These are phyloP conservation scores for Cercospora beticola DNA, from an alignment of 2,329 filamentous ascomycete genomes.

Conservation along the genomic window DNA sequence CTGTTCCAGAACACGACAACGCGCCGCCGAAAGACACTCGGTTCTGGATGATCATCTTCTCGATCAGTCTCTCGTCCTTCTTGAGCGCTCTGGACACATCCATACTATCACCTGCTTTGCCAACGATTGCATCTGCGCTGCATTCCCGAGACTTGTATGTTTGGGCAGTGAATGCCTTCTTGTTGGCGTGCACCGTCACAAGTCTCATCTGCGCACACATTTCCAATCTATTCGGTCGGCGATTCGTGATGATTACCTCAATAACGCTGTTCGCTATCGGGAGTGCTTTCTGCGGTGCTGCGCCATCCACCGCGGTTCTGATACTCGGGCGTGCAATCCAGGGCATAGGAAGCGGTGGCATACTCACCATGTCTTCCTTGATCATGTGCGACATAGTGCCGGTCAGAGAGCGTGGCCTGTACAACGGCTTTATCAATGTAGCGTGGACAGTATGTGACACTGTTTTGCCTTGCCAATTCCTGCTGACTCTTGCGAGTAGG, in stretches of 20 bases:
- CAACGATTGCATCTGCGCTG: slow-evolving; percentile 43
- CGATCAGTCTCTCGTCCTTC: slow-evolving; percentile 51
- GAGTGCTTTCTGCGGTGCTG: slow-evolving; percentile 56
- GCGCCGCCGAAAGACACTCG: slow-evolving; percentile 12
- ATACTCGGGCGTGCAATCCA: slow-evolving; percentile 60
- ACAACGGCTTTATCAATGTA: slow-evolving; percentile 60
- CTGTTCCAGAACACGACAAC: slow-evolving; percentile 9
- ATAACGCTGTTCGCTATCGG: slow-evolving; percentile 54
- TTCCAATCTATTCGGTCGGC: slow-evolving; percentile 54
- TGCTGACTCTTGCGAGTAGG: slow-evolving; percentile 24
- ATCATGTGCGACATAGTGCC: slow-evolving; percentile 15
- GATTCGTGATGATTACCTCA: slow-evolving; percentile 60
- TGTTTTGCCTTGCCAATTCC: slow-evolving; percentile 56
- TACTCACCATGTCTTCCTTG: slow-evolving; percentile 55
- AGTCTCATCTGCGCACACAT: slow-evolving; percentile 42
- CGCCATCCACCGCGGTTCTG: slow-evolving; percentile 57
- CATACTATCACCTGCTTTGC: slow-evolving; percentile 23
- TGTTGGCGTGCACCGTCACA: slow-evolving; percentile 45
- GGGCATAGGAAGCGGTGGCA: slow-evolving; percentile 61
- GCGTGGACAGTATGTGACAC: slow-evolving; percentile 57
- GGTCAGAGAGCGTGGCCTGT: slow-evolving; percentile 9
- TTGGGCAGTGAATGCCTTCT: slow-evolving; percentile 55
- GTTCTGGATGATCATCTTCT: slow-evolving; percentile 45
- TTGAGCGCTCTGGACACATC: slow-evolving; percentile 60
- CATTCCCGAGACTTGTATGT: slow-evolving; percentile 52